Base-by-base conservation (phyloP, 2,329 filamentous ascomycete genomes). In the Trichophyton verrucosum region DNA sequence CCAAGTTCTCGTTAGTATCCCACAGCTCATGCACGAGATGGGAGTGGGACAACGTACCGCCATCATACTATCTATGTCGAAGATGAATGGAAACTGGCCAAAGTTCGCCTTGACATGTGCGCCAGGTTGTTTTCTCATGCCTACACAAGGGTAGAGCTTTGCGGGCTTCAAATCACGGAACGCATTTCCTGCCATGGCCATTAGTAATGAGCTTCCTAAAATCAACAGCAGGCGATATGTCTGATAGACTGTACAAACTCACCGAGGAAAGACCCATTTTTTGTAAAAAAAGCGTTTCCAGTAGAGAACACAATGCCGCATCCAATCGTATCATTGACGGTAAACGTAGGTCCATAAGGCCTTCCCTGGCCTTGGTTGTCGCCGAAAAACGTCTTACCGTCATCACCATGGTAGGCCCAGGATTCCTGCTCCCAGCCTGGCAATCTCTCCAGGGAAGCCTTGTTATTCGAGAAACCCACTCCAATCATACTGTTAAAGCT, bases 31-130 rank as follows among this genome's bases (percentile, higher is more conserved):
- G 58, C 13, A 20, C 33, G 47, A 56, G 5, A 55, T 46, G 15
- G 20, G 38, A 24, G 38, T 22, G 9, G 5, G 40, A 53, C 33
- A 27, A 75, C 81, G 68, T 80, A 88, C 88, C 78, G 81, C 82
- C 77, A 96, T 86, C 80, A 94, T 83, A 62, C 83, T 82, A 73
- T 96, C 89, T 66, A 99, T 97, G 71, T 96, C 89, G 75, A 87
- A 99, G 51, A 89, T 81, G 72, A 97, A 97, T 2, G 88, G 87
- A 59, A 81, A 82, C 72, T 83, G 82, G 38, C 84, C 84, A 70
- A 86, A 86, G 68, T 86, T 86, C 38, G 78, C 80, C 49, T 75
- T 77, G 22, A 86, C 67, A 63, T 82, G 81, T 61, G 85, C 82
- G 57, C 78, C 78, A 0, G 80, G 78, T 66, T 77, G 71, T 61